These are phyloP conservation scores for Psilocybe cyanescens DNA, from an alignment of 768 basidiomycete genomes.

Conservation along the genomic window DNA sequence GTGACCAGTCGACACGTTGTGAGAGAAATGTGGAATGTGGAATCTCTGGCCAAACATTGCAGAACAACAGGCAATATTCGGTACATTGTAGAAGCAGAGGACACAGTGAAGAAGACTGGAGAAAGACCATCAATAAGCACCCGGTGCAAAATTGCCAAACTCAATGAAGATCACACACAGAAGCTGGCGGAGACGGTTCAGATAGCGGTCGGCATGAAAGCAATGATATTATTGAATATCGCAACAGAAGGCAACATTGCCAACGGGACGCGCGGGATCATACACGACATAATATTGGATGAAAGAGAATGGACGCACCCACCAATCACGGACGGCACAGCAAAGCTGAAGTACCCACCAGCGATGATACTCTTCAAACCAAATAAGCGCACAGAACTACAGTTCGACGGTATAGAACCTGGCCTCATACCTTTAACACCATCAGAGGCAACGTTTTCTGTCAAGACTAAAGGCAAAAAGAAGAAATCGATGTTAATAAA, in stretches of 20 bases:
- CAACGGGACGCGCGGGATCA: slow-evolving; percentile 39
- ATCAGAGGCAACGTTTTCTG: neutral
- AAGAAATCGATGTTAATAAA: slow-evolving; percentile 7
- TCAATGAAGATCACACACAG: slow-evolving; percentile 2
- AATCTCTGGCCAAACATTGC: slow-evolving; percentile 26
- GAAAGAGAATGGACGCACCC: slow-evolving; percentile 24
- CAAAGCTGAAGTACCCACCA: slow-evolving; percentile 33
- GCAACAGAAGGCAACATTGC: slow-evolving; percentile 41
- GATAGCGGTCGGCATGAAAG: slow-evolving; percentile 38
- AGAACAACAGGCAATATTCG: slow-evolving; percentile 12
- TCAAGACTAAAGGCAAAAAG: slow-evolving; percentile 2
- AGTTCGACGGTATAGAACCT: slow-evolving; percentile 28
- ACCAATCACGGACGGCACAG: neutral
- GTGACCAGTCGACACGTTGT: slow-evolving; percentile 43
- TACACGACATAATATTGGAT: slow-evolving; percentile 36
- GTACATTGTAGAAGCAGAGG: slow-evolving; percentile 28
- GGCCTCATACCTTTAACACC: slow-evolving; percentile 28
- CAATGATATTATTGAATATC: slow-evolving; percentile 40
- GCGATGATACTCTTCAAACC: slow-evolving; percentile 34
- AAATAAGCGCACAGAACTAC: slow-evolving; percentile 9
- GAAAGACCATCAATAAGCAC: no score
- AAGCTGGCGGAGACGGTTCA: slow-evolving; percentile 18
- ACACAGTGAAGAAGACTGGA: slow-evolving; percentile 13
- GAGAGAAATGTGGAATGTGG: slow-evolving; percentile 37
- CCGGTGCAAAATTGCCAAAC: slow-evolving; percentile 14